phyloP scores from a whole-genome alignment of 306 rosid species.

The Acmispon strigosus region DNA sequence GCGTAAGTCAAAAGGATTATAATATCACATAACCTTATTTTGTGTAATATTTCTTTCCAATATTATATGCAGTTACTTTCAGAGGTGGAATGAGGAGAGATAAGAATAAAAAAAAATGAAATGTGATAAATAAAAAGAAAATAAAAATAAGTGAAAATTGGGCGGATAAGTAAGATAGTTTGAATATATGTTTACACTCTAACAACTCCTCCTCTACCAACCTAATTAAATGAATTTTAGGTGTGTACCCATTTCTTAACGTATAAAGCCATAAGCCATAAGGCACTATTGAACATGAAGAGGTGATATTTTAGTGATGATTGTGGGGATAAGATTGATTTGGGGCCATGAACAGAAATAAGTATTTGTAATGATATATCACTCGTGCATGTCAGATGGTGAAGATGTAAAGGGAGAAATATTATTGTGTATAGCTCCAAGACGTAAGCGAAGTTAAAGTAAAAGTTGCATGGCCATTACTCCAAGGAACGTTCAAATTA shows the following conservation, averaged over 20 bases:
- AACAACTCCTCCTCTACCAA: background rate
- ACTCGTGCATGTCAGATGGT: conserved; percentile 37
- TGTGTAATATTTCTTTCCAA: background rate
- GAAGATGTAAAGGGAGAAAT: conserved; percentile 5
- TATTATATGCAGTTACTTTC: background rate
- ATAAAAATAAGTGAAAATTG: no score
- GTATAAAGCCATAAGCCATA: background rate
- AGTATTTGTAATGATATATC: no score
- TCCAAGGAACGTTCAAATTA: conserved; percentile 32
- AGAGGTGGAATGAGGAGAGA: no score
- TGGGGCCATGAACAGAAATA: no score
- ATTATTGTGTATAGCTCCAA: conserved; percentile 11
- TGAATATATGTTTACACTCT: no score
- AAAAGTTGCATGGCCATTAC: conserved; percentile 49
- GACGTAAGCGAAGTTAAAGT: conserved; percentile 28
- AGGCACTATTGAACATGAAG: no score
- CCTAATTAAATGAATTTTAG: conserved; percentile 1
- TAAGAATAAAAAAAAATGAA: no score
- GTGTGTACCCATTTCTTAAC: background rate
- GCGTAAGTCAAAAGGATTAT: conserved; percentile 36
- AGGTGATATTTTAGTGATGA: no score
- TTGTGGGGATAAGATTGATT: no score
- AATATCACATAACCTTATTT: conserved; percentile 9
- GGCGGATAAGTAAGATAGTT: no score
- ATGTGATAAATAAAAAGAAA: no score